Base-by-base conservation (phyloP, 169 alveolate species). In the Theileria orientalis region DNA sequence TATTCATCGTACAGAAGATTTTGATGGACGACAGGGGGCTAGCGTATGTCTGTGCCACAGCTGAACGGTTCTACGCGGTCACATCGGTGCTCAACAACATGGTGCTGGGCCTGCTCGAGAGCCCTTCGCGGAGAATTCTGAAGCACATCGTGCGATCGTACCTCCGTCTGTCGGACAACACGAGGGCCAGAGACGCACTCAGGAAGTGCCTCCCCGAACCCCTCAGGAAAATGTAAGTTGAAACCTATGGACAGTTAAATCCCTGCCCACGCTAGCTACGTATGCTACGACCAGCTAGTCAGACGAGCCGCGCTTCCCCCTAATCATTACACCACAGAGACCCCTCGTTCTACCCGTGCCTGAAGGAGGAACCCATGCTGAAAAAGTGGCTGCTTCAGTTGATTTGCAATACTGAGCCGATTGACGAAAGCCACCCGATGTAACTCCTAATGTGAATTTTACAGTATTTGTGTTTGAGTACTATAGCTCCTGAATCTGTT, bases 51-150 rank as follows among this genome's bases (percentile, higher is more conserved):
- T 96, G 99, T 84, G 97, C 97, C 14, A 97, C 99, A 13, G 98
- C 98, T 0, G 99, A 97, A 80, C 89, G 99, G 73, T 97, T 98
- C 89, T 97, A 94, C 83, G 98, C 99, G 0, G 99, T 98, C 14
- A 83, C 96, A 30, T 92, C 96, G 32, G 99, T 97, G 14, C 90
- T 98, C 42, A 83, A 95, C 42, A 95, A 92, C 69, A 97, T 98
- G 98, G 97, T 97, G 30, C 90, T 91, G 40, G 82, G 92, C 16
- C 74, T 87, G 5, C 76, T 85, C 49, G 96, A 92, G 68, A 76
- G 93, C 30, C 98, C 99, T 0, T 92, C 97, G 13, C 91, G 95
- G 16, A 94, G 99, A 84, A 92, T 97, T 21, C 84, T 97, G 11
- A 97, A 96, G 78, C 99, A 96, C 82, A 94, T 97, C 70, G 94